Evolutionary conservation across 805 yeast genomes (phyloP), one percentile per base, ranked within the genome.

Genomic region (Saccharomycopsis olivae): DNA sequence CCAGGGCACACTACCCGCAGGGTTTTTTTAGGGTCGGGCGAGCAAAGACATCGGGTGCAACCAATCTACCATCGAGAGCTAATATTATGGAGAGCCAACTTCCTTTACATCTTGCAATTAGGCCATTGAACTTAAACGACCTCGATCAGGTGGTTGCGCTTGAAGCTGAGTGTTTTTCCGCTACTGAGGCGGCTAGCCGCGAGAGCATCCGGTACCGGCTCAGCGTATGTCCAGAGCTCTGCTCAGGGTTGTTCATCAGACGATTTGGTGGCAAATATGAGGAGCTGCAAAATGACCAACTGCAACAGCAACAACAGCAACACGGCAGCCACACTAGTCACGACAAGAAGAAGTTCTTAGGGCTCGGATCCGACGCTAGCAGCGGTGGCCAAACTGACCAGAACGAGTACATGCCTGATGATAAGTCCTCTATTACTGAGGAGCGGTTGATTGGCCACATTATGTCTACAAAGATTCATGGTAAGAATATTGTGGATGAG

Each of bases 221-320:
- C 47, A 68, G 69, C 1, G 75, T 65, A 3, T 88, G 96, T 56
- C 97, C 97, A 8, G 98, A 89, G 57, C 70, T 89, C 42, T 76
- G 92, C 49, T 75, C 88, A 4, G 97, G 97, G 2, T 66, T 92
- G 41, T 92, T 89, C 53, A 66, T 86, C 38, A 68, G 95, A 54
- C 74, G 74, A 41, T 81, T 80, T 58, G 64, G 54, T 23, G 60
- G 64, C 51, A 59, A 59, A 47, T 68, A 63, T 52, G 60, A 61
- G 10, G 34, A 44, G 11, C n/a, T n/a, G n/a, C n/a, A n/a, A n/a
- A n/a, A n/a, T n/a, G 55, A 49, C 31, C 59, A n/a, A n/a, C 21
- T 24, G 27, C 8, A 9, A 24, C 8, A 24, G 8, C 27, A 24
- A 9, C 27, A 24, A 11, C 11, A 24, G 27, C 8, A 24, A 11